A percentile compares a stretch with the other conserved stretches of the same genome.
Conservation (phyloP, 1,284 basidiomycete genomes). For the Limonomyces culmigenus region DNA sequence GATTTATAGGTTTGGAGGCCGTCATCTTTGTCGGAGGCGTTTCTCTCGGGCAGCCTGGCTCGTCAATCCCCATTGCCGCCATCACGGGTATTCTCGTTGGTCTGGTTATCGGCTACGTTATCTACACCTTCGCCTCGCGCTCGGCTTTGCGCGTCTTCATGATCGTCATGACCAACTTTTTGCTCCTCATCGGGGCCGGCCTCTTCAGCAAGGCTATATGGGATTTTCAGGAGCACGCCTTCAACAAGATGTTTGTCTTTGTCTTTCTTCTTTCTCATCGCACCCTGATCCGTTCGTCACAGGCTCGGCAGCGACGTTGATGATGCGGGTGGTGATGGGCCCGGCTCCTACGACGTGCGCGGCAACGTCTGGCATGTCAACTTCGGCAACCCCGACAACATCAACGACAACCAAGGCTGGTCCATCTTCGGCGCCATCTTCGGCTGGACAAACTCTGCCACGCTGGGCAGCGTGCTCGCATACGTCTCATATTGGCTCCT, state of each 20-base stretch:
- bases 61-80: constrained; percentile 77
- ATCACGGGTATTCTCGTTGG: constrained; percentile 73
- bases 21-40: constrained; percentile 91
- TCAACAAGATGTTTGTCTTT: constrained; percentile 29
- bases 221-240: constrained; percentile 54
- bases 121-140: constrained; percentile 63
- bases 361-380: constrained; percentile 79
- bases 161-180: constrained; percentile 74
- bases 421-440: constrained; percentile 59
- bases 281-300: neutral
- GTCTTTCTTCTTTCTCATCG: constrained; percentile 1
- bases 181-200: constrained; percentile 84
- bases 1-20: constrained; percentile 54
- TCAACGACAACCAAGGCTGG: constrained; percentile 43
- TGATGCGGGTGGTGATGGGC: constrained; percentile 64
- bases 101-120: constrained; percentile 44
- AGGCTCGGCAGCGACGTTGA: constrained; percentile 62
- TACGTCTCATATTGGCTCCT: constrained; percentile 76
- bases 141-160: constrained; percentile 68
- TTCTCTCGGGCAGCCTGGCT: constrained; percentile 64
- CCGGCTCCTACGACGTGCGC: constrained; percentile 64
- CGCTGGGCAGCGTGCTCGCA: constrained; percentile 51
- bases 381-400: constrained; percentile 63
- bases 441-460: constrained; percentile 62
- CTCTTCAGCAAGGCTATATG: constrained; percentile 64